Percentiles rank a stretch among this genome's conserved stretches.
Evolutionary conservation across 169 alveolate species (phyloP).

Genomic region (Cryptosporidium tyzzeri): DNA sequence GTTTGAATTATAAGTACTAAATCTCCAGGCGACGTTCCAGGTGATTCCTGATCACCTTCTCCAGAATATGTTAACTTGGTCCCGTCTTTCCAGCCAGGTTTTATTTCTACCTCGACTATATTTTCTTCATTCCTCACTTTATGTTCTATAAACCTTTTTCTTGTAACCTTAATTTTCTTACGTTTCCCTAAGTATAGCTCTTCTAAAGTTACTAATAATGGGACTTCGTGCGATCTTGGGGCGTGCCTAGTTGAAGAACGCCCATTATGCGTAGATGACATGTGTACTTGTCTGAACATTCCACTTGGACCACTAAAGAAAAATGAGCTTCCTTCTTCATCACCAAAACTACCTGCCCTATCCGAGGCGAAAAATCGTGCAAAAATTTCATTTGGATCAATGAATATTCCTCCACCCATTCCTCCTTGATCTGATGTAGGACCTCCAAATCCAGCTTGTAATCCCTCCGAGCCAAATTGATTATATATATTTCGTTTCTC

Average conservation of each 20-base stretch:
- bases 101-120: conserved; percentile 85
- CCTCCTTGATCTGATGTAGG: conserved; percentile 57
- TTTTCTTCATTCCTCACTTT: conserved; percentile 86
- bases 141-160: conserved; percentile 84
- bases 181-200: conserved; percentile 84
- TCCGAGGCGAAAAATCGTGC: conserved; percentile 86
- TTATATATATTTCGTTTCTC: conserved; percentile 82
- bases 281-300: conserved; percentile 77
- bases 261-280: conserved; percentile 61
- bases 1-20: conserved; percentile 84
- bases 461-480: conserved; percentile 80
- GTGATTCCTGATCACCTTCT: conserved; percentile 88
- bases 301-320: conserved; percentile 83
- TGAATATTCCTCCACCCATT: conserved; percentile 82
- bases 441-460: conserved; percentile 79
- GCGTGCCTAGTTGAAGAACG: conserved; percentile 50
- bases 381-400: conserved; percentile 87
- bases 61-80: conserved; percentile 87
- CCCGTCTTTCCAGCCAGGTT: conserved; percentile 91
- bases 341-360: conserved; percentile 82
- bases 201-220: conserved; percentile 85
- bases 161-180: conserved; percentile 86
- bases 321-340: conserved; percentile 82
- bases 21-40: conserved; percentile 87
- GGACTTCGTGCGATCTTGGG: conserved; percentile 85